phyloP scores from a whole-genome alignment of 2,329 filamentous ascomycete genomes.

The Stemphylium beticola region DNA sequence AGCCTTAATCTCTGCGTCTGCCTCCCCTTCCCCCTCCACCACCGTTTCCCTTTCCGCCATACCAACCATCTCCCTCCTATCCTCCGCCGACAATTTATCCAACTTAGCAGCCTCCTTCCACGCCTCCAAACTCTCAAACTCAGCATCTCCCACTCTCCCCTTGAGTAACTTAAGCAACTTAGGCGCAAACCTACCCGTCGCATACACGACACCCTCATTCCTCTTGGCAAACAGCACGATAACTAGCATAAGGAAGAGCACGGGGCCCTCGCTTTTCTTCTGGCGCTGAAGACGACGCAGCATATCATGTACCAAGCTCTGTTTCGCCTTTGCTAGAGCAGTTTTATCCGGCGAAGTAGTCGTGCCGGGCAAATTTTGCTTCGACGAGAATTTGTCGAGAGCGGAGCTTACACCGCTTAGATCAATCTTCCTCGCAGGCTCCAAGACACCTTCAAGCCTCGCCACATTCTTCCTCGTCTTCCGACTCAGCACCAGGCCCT shows the following conservation, averaged over 20 bases:
- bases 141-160: slow-evolving; percentile 20
- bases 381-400: slow-evolving; percentile 27
- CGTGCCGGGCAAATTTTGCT: no score
- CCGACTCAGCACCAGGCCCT: slow-evolving; percentile 39
- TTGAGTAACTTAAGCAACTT: slow-evolving; percentile 49
- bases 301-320: slow-evolving; percentile 40
- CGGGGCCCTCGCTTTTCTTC: slow-evolving; percentile 42
- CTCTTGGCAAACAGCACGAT: slow-evolving; percentile 42
- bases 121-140: slow-evolving; percentile 40
- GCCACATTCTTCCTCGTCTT: slow-evolving; percentile 40
- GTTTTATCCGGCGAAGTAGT: not conserved
- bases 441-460: slow-evolving; percentile 34
- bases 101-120: slow-evolving; percentile 49
- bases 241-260: slow-evolving; percentile 47
- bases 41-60: slow-evolving; percentile 23
- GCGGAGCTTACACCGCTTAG: slow-evolving; percentile 14
- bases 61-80: slow-evolving; percentile 42
- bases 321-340: slow-evolving; percentile 29
- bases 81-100: slow-evolving; percentile 37
- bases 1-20: not conserved
- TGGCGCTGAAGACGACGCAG: slow-evolving; percentile 43
- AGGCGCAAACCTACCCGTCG: slow-evolving; percentile 51
- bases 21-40: no score
- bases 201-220: slow-evolving; percentile 46
- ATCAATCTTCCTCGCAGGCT: slow-evolving; percentile 18